Conservation (phyloP, 2,329 filamentous ascomycete genomes). For the Pseudogymnoascus sp. region DNA sequence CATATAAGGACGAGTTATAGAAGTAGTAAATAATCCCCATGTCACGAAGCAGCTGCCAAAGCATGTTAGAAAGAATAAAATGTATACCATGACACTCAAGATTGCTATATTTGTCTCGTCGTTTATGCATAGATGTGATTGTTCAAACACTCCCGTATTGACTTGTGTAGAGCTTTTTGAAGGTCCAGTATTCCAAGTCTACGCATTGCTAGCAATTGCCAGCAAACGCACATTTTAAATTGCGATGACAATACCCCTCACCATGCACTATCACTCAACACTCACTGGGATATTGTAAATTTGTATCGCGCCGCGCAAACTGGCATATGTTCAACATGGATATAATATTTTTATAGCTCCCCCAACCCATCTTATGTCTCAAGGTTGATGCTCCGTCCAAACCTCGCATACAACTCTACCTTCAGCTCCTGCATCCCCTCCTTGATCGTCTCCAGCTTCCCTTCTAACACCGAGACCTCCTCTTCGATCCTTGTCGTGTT, state of each 20-base stretch:
- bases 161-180: no score
- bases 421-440: conserved; percentile 89
- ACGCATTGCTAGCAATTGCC: not conserved
- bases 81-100: conserved; percentile 4
- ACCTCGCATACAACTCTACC: conserved; percentile 85
- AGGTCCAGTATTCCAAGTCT: no score
- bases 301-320: not conserved
- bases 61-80: conserved; percentile 4
- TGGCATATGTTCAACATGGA: not conserved
- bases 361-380: conserved; percentile 58
- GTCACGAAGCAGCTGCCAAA: not conserved
- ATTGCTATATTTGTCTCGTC: not conserved
- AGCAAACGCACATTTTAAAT: not conserved
- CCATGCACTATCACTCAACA: not conserved
- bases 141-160: no score
- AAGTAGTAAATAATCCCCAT: conserved; percentile 5
- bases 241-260: not conserved
- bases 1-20: conserved; percentile 6
- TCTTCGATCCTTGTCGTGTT: conserved; percentile 68
- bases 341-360: conserved; percentile 4
- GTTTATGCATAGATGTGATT: not conserved
- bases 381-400: conserved; percentile 93
- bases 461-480: conserved; percentile 69
- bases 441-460: conserved; percentile 63
- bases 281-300: no score